Evolutionary conservation across 2,329 filamentous ascomycete genomes (phyloP), one percentile per base, ranked within the genome.

Genomic region (Aureobasidium subglaciale): DNA sequence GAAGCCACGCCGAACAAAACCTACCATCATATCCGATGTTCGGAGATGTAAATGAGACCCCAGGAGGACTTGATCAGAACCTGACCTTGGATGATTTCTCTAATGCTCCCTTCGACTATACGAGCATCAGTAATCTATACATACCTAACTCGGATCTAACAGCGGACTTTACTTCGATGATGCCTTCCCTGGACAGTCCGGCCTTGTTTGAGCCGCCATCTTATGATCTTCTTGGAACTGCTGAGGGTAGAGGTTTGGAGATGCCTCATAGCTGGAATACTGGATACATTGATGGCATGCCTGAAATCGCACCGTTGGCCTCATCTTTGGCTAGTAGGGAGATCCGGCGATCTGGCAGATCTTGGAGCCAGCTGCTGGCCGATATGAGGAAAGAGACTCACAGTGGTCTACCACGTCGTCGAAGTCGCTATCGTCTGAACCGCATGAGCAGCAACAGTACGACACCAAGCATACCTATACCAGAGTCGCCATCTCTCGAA

Each of bases 331-430:
- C 48, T 5, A 52, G 25, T 25, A 52, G 48, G 8, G 48, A 52
- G 27, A 41, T 52, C 1, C 48, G 22, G 13, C 29, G 24, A 20
- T 52, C 48, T 20, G 48, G 48, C 48, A 52, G 24, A 24, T 52
- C 48, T 22, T 52, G 48, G 48, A 52, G 48, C 9, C 48, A 52
- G 25, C 11, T 52, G 13, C 48, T 52, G 22, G 48, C 48, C 2
- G 48, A 52, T 8, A 29, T 20, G 25, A 35, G 48, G 4, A 52
- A 32, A 27, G 11, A 32, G 15, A 29, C 25, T 4, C 48, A 52
- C 35, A 41, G 48, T 11, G 48, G 48, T 41, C 35, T 52, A 2
- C 48, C 48, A 15, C 48, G 48, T 11, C 48, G 48, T 32, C 34
- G 48, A 24, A 52, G 48, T 7, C 48, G 48, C 3, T 52, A 52